Percentiles rank a stretch among this genome's conserved stretches.
These are phyloP conservation scores for Aquilaria agallochum DNA, from an alignment of 441 rosid genomes.

Conservation along the genomic window DNA sequence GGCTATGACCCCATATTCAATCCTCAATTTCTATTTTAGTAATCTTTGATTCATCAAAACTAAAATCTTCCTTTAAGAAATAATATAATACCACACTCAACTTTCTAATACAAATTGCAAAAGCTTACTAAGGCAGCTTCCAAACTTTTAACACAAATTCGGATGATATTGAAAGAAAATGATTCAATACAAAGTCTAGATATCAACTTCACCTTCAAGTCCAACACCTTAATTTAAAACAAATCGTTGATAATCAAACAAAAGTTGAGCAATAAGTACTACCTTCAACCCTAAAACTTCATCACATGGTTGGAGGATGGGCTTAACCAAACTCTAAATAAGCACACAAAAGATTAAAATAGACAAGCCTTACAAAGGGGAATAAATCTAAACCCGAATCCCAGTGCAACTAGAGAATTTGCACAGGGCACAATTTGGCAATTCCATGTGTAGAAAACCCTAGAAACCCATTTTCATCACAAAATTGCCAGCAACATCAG, in stretches of 20 bases:
- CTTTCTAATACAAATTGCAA: conserved; percentile 15
- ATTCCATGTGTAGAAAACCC: conserved; percentile 24
- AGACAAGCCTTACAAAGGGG: conserved; percentile 7
- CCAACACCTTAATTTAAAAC: too few relatives aligned
- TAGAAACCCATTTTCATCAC: conserved; percentile 16
- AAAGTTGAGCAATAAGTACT: too few relatives aligned
- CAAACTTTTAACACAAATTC: too few relatives aligned
- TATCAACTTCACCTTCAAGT: too few relatives aligned
- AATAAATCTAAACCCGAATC: conserved; percentile 18
- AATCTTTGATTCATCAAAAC: conserved; percentile 29
- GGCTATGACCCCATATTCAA: conserved; percentile 29
- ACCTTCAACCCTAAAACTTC: too few relatives aligned
- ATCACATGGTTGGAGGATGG: background rate
- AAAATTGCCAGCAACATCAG: conserved; percentile 8
- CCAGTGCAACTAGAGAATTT: conserved; percentile 11
- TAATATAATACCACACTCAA: conserved; percentile 13
- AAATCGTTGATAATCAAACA: too few relatives aligned
- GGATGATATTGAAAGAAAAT: too few relatives aligned
- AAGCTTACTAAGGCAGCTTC: conserved; percentile 11
- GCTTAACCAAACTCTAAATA: conserved; percentile 18
- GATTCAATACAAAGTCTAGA: too few relatives aligned
- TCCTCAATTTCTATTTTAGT: conserved; percentile 52
- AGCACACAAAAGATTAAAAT: conserved; percentile 20
- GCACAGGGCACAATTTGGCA: conserved; percentile 8
- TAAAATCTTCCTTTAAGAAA: conserved; percentile 30